Evolutionary conservation across 192 early-diverging fungal species (phyloP).

Genomic region (Coemansia sp.): DNA sequence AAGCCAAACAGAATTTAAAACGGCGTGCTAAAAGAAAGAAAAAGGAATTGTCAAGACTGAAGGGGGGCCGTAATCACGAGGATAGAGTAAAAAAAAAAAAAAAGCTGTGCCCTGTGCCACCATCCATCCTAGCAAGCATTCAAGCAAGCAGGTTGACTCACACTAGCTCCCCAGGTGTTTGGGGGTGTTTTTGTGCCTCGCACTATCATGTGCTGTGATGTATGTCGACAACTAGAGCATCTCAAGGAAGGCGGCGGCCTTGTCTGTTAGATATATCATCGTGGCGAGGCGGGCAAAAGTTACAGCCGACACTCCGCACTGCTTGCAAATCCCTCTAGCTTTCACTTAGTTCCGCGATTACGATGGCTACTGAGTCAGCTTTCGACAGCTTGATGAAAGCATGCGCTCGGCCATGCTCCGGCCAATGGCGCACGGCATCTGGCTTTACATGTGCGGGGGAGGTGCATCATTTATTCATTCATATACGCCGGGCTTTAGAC

Average conservation of each 20-base stretch:
- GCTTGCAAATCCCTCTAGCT: not conserved
- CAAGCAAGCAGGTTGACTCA: not conserved
- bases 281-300: too few relatives aligned
- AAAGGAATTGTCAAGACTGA: not conserved
- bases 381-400: not conserved
- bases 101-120: not conserved
- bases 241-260: too few relatives aligned
- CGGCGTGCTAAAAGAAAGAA: not conserved
- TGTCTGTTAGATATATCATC: too few relatives aligned
- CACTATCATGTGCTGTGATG: slow-evolving; percentile 6
- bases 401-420: not conserved
- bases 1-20: not conserved
- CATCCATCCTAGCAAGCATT: not conserved
- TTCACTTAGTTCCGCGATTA: not conserved
- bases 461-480: not conserved
- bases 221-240: too few relatives aligned
- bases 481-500: not conserved
- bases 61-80: too few relatives aligned
- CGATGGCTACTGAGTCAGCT: not conserved
- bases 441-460: not conserved
- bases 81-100: not conserved
- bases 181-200: not conserved
- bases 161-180: not conserved
- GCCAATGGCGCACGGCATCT: not conserved
- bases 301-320: not conserved